phyloP scores from a whole-genome alignment of 2,329 filamentous ascomycete species.

The Simplicillium aogashimaense region DNA sequence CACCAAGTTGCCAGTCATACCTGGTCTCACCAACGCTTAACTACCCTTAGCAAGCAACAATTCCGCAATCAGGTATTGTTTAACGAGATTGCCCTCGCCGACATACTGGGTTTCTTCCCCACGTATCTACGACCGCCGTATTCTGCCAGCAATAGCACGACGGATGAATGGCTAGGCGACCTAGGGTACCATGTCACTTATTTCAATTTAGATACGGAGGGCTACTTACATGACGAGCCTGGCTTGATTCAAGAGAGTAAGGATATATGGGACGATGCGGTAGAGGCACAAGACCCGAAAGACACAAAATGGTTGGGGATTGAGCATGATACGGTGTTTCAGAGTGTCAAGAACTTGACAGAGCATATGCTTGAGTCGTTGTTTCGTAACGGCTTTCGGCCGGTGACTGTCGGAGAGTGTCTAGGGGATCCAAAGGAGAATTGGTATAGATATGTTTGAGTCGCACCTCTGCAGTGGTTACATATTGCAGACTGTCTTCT shows the following conservation, averaged over 20 bases:
- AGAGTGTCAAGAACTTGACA: conserved; percentile 31
- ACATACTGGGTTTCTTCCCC: conserved; percentile 28
- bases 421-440: conserved; percentile 30
- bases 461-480: too few relatives aligned
- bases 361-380: conserved; percentile 32
- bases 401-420: conserved; percentile 43
- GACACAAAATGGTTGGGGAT: conserved; percentile 37
- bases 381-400: conserved; percentile 26
- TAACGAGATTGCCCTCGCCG: conserved; percentile 31
- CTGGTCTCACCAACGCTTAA: conserved; percentile 34
- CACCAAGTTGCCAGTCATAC: conserved; percentile 52
- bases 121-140: conserved; percentile 36
- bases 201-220: conserved; percentile 52
- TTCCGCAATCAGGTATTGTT: conserved; percentile 29
- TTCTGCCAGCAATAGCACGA: conserved; percentile 30
- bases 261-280: conserved; percentile 22
- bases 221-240: conserved; percentile 43
- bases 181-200: conserved; percentile 50
- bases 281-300: conserved; percentile 19
- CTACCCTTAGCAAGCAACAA: conserved; percentile 19
- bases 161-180: conserved; percentile 26
- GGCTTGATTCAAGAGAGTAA: conserved; percentile 36
- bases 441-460: conserved; percentile 30
- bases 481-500: too few relatives aligned
- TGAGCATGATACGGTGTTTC: conserved; percentile 38